phyloP scores from a whole-genome alignment of 1,284 basidiomycete species.

The Sparassis latifolia region DNA sequence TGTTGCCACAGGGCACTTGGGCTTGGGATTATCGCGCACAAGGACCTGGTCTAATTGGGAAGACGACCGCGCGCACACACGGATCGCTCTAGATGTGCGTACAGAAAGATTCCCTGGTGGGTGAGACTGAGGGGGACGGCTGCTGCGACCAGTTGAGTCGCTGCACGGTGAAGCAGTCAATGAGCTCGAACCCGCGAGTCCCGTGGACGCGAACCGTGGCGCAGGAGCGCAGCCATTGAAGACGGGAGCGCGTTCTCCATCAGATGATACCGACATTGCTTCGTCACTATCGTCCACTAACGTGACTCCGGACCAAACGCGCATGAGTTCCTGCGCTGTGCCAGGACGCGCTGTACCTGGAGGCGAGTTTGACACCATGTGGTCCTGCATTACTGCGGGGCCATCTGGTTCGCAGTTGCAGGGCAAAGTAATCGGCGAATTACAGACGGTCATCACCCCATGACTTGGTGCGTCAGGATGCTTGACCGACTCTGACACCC shows the following conservation, averaged over 20 bases:
- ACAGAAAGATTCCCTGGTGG: no score
- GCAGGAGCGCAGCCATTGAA: neutral
- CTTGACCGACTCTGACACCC: conserved; percentile 3
- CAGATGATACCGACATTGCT: neutral
- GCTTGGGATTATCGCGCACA: conserved; percentile 10
- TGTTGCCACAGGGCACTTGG: conserved; percentile 8
- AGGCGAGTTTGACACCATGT: neutral
- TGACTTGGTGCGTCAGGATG: neutral
- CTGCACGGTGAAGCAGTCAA: no score
- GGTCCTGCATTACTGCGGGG: neutral
- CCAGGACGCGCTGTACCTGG: neutral
- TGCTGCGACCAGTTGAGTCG: no score
- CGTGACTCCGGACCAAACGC: neutral
- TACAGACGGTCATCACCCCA: neutral
- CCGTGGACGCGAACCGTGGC: no score
- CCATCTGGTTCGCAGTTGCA: neutral
- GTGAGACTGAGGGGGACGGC: no score
- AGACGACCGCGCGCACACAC: no score
- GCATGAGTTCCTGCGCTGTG: neutral
- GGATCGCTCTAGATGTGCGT: no score
- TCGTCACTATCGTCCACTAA: neutral
- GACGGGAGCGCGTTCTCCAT: neutral
- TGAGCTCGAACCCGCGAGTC: no score
- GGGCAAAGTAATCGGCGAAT: neutral
- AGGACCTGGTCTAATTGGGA: neutral